Conservation (phyloP, 768 basidiomycete genomes). For the Pleurotus tuoliensis region DNA sequence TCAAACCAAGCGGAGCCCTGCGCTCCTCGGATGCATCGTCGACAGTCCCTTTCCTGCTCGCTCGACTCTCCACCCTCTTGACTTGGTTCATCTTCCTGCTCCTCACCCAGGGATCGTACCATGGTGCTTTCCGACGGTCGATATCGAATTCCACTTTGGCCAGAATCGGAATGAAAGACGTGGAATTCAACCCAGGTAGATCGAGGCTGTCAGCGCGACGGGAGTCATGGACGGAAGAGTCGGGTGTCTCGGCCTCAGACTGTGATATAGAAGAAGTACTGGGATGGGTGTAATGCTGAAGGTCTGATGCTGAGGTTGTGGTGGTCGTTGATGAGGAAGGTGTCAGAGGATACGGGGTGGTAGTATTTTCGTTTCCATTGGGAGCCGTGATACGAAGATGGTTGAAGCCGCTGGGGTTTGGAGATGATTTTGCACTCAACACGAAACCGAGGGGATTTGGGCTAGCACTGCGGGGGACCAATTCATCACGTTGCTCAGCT, state of each 20-base stretch:
- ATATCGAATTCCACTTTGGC: slow-evolving; percentile 97
- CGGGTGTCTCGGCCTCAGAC: slow-evolving; percentile 50
- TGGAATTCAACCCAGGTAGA: slow-evolving; percentile 61
- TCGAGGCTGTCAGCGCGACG: slow-evolving; percentile 49
- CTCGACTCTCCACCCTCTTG: slow-evolving; percentile 49
- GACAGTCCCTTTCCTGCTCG: slow-evolving; percentile 20
- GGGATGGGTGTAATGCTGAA: slow-evolving; percentile 44
- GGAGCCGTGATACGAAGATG: slow-evolving; percentile 18
- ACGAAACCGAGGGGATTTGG: slow-evolving; percentile 42
- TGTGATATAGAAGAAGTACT: slow-evolving; percentile 40
- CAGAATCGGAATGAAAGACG: slow-evolving; percentile 74
- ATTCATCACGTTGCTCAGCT: slow-evolving; percentile 52
- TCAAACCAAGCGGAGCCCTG: slow-evolving; percentile 42
- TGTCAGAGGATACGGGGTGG: slow-evolving; percentile 31
- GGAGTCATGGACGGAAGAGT: slow-evolving; percentile 40
- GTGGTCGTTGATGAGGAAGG: slow-evolving; percentile 42
- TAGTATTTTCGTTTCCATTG: slow-evolving; percentile 29
- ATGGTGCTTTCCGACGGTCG: slow-evolving; percentile 70
- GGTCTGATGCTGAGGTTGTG: slow-evolving; percentile 50
- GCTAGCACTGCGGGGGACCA: slow-evolving; percentile 30
- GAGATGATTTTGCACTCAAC: slow-evolving; percentile 37
- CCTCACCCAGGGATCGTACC: slow-evolving; percentile 84
- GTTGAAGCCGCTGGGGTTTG: slow-evolving; percentile 18
- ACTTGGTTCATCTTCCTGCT: slow-evolving; percentile 58
- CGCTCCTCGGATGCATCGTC: slow-evolving; percentile 14